phyloP scores from a whole-genome alignment of 208 protist genomes.

The Trypanosoma rangeli region DNA sequence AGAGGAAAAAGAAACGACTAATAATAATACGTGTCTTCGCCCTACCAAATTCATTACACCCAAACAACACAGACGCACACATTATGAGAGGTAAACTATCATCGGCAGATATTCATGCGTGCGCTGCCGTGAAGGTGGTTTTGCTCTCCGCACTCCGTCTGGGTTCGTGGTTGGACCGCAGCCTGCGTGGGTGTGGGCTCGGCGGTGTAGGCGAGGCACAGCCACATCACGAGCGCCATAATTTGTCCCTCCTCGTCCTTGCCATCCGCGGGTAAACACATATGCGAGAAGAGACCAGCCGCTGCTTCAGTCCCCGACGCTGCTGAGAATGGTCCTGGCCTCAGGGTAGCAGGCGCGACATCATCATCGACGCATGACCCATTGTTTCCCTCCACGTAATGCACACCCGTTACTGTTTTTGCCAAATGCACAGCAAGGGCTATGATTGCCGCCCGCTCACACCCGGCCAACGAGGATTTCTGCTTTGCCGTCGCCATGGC shows the following conservation, averaged over 20 bases:
- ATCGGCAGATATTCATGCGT: too few species aligned
- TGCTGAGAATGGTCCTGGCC: neutral
- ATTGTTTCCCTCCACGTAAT: neutral
- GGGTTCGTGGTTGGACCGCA: neutral
- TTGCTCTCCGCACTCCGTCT: neutral
- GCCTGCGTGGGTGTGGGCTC: neutral
- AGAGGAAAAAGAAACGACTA: too few species aligned
- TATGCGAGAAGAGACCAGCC: neutral
- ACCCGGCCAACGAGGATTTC: neutral
- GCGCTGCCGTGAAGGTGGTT: neutral
- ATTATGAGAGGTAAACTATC: too few species aligned
- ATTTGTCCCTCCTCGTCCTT: conserved; percentile 19
- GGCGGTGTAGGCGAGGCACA: conserved; percentile 22
- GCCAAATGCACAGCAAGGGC: conserved; percentile 2
- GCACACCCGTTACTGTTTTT: neutral
- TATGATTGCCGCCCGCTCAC: neutral
- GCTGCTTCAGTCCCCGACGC: too few species aligned
- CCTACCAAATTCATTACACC: too few species aligned
- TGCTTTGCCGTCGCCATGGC: neutral
- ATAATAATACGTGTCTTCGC: too few species aligned
- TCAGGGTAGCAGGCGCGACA: neutral
- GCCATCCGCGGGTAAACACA: neutral
- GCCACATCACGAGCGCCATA: conserved; percentile 28
- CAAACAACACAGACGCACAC: too few species aligned
- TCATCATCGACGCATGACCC: neutral